A percentile compares a stretch with the other conserved stretches of the same genome.
Conservation (phyloP, 2,329 filamentous ascomycete genomes). For the Lachnellula arida region DNA sequence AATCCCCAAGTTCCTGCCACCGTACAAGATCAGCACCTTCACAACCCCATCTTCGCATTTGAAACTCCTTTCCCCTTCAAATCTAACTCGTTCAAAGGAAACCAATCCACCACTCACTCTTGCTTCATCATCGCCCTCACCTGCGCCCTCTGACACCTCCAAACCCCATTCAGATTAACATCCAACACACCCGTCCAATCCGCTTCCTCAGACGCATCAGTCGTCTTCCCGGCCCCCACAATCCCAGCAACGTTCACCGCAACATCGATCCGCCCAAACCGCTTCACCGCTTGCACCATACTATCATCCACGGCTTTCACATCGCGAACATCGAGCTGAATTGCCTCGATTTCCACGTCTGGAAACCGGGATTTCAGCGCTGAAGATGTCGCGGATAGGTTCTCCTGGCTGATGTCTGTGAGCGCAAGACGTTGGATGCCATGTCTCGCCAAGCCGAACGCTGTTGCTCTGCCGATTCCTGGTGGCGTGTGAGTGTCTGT, state of each 20-base stretch:
- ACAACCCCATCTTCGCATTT: background rate
- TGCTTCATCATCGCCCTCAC: conserved; percentile 48
- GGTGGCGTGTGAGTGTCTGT: background rate
- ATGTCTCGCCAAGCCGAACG: conserved; percentile 43
- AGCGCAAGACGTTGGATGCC: conserved; percentile 44
- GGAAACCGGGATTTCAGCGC: conserved; percentile 37
- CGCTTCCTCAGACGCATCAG: conserved; percentile 41
- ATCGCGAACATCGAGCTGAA: conserved; percentile 44
- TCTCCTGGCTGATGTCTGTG: conserved; percentile 39
- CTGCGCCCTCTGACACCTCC: conserved; percentile 52
- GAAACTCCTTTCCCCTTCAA: too few species aligned
- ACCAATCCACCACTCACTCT: conserved; percentile 32
- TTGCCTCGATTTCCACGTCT: conserved; percentile 36
- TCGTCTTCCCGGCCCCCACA: conserved; percentile 37
- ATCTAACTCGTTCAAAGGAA: too few species aligned
- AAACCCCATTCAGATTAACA: conserved; percentile 52
- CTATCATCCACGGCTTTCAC: conserved; percentile 39
- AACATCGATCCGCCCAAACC: conserved; percentile 51
- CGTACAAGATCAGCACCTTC: background rate
- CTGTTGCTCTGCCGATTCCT: conserved; percentile 47
- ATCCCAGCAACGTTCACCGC: conserved; percentile 54
- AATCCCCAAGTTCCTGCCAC: conserved; percentile 32
- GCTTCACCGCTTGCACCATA: conserved; percentile 37
- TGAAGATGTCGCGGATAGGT: conserved; percentile 31
- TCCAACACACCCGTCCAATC: conserved; percentile 48